These are phyloP conservation scores for Musa troglodytarum DNA, from an alignment of 176 grass and related monocot species.

Conservation along the genomic window DNA sequence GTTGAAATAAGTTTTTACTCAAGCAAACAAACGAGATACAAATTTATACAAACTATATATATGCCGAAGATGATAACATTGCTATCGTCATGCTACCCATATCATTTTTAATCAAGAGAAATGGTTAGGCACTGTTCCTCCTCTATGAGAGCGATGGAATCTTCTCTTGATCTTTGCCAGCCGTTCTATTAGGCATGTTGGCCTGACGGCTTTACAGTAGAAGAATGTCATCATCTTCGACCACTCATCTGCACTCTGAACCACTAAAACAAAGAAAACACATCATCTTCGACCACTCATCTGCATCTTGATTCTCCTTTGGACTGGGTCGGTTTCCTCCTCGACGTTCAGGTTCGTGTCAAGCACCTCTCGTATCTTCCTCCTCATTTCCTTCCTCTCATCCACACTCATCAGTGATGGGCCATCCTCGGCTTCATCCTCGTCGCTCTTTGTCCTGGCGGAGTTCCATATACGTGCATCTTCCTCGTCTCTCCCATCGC, in stretches of 20 bases:
- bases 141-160: constrained; percentile 52
- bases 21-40: no score
- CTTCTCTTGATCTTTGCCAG: constrained; percentile 60
- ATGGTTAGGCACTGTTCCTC: background rate
- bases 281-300: constrained; percentile 38
- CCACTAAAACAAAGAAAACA: no score
- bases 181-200: constrained; percentile 44
- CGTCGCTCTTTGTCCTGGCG: background rate
- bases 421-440: constrained; percentile 22
- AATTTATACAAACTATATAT: no score
- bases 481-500: constrained; percentile 24
- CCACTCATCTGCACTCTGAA: no score
- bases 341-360: constrained; percentile 30
- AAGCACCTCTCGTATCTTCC: constrained; percentile 65
- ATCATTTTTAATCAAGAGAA: background rate
- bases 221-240: constrained; percentile 72
- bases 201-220: constrained; percentile 78
- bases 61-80: no score
- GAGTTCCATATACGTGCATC: background rate
- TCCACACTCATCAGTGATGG: constrained; percentile 33
- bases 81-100: no score
- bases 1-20: no score
- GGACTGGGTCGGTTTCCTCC: constrained; percentile 58
- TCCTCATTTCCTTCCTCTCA: constrained; percentile 47
- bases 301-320: constrained; percentile 55